A percentile compares a stretch with the other conserved stretches of the same genome.
Conservation (phyloP, 495 filamentous ascomycete genomes). For the Friedmanniomyces endolithicus region DNA sequence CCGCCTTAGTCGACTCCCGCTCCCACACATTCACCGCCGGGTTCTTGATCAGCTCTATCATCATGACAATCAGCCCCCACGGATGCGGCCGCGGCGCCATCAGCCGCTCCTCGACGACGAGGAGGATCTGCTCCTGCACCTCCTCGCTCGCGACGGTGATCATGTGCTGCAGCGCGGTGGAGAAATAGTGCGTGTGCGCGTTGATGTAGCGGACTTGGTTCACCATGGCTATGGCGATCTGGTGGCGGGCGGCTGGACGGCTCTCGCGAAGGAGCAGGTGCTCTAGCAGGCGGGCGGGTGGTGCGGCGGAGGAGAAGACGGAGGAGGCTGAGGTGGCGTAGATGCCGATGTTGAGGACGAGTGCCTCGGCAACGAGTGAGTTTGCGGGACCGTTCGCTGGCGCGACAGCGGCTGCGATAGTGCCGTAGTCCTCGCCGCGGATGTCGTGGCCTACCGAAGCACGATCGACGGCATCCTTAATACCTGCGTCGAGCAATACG, state of each 20-base stretch:
- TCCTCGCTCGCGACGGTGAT: slow-evolving; percentile 76
- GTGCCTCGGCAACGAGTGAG: slow-evolving; percentile 48
- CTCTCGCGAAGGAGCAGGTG: slow-evolving; percentile 64
- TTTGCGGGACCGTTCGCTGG: slow-evolving; percentile 18
- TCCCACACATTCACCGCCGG: slow-evolving; percentile 81
- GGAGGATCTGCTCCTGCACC: slow-evolving; percentile 77
- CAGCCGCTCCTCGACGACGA: slow-evolving; percentile 74
- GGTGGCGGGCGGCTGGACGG: slow-evolving; percentile 68
- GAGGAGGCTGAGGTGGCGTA: slow-evolving; percentile 49
- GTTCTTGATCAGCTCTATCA: slow-evolving; percentile 85
- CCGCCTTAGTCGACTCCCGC: slow-evolving; percentile 77
- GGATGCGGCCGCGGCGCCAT: slow-evolving; percentile 88
- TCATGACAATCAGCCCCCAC: slow-evolving; percentile 86
- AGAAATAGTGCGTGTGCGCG: slow-evolving; percentile 86
- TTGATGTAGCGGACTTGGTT: slow-evolving; percentile 89
- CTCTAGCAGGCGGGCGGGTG: slow-evolving; percentile 63
- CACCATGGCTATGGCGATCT: slow-evolving; percentile 68
- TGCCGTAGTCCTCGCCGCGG: slow-evolving; percentile 41
- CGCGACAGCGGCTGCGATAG: slow-evolving; percentile 56
- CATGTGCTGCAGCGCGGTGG: slow-evolving; percentile 70
- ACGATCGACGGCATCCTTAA: slow-evolving; percentile 57
- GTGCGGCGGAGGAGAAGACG: slow-evolving; percentile 54
- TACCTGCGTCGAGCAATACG: slow-evolving; percentile 46
- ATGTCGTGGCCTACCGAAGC: slow-evolving; percentile 42
- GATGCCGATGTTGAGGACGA: slow-evolving; percentile 72